Base-by-base conservation (phyloP, 2,329 filamentous ascomycete species). In the Stagonosporopsis chrysanthemi region DNA sequence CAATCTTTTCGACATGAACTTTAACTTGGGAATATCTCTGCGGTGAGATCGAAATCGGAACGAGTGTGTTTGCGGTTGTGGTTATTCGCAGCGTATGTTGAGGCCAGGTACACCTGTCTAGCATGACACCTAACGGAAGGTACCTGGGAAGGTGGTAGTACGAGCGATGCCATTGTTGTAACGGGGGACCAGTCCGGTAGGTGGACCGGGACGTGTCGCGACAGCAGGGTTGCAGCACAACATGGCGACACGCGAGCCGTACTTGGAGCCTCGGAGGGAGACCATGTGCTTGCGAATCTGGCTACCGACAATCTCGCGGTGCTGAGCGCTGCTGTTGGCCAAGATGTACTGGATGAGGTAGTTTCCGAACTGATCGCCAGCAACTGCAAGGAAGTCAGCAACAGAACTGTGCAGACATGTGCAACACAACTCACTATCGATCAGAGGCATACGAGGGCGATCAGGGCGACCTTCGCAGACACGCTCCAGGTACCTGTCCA, bases 281-380 rank as follows among this genome's bases (percentile, higher is more conserved):
- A 99, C 95, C 95, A 99, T 99, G 78, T 99, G 95, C 85, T 98
- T 98, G 68, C 85, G 90, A 69, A 99, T 96, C 74, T 99, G 95
- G 54, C 88, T 88, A 44, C 93, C 92, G 64, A 99, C 95, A 64
- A 96, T 82, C 74, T 99, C 96, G 56, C 92, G 91, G 75, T 98
- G 95, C 75, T 96, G 92, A 52, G 90, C 83, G 56, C 88, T 87
- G 60, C 92, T 90, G 75, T 97, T 91, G 68, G 92, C 93, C 72
- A 99, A 83, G 72, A 99, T 95, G 86, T 96, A 97, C 78, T 99
- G 95, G 62, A 99, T 91, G 62, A 99, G 85, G 73, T 99, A 99
- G 80, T 99, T 99, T 68, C 95, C 95, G 73, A 98, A 99, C 77
- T 99, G 96, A 75, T 99, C 96, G 71, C 95, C 96, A 63, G 95